Evolutionary conservation across 129 eudicot species (phyloP).

Genomic region (Scalesia atractyloides): DNA sequence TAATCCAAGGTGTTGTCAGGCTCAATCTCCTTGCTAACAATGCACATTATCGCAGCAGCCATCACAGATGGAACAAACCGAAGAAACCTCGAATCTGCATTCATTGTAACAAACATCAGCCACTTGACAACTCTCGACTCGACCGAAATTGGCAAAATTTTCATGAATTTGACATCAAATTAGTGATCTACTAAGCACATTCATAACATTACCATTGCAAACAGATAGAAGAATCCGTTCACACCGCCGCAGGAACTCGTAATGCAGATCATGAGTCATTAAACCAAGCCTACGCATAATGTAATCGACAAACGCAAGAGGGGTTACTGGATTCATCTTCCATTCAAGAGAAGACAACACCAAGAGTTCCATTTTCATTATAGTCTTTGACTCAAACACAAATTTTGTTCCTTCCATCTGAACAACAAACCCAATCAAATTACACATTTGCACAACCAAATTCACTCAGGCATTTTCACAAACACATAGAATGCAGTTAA

Average conservation of each 20-base stretch:
- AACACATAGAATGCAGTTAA: constrained; percentile 14
- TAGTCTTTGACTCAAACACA: constrained; percentile 74
- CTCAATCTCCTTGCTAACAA: constrained; percentile 64
- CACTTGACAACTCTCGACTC: constrained; percentile 8
- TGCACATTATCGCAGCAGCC: constrained; percentile 77
- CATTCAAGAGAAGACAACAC: constrained; percentile 78
- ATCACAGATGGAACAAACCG: constrained; percentile 68
- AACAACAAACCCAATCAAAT: constrained; percentile 33
- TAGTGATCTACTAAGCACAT: constrained; percentile 18
- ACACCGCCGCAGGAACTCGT: constrained; percentile 66
- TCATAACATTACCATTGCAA: constrained; percentile 58
- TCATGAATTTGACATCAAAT: neutral
- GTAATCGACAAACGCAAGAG: constrained; percentile 78
- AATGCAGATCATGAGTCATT: constrained; percentile 52
- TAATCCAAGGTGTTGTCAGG: constrained; percentile 49
- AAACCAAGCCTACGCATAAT: constrained; percentile 69
- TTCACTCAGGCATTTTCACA: constrained; percentile 36
- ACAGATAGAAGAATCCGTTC: constrained; percentile 59
- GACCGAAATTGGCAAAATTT: neutral
- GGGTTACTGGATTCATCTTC: constrained; percentile 92
- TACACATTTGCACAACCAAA: constrained; percentile 2
- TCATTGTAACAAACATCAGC: constrained; percentile 24
- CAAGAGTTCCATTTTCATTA: constrained; percentile 88
- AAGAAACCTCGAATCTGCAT: constrained; percentile 60
- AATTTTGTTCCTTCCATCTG: constrained; percentile 70